These are phyloP conservation scores for Erythrobasidium hasegawianum DNA, from an alignment of 1,284 basidiomycete species.

Conservation along the genomic window DNA sequence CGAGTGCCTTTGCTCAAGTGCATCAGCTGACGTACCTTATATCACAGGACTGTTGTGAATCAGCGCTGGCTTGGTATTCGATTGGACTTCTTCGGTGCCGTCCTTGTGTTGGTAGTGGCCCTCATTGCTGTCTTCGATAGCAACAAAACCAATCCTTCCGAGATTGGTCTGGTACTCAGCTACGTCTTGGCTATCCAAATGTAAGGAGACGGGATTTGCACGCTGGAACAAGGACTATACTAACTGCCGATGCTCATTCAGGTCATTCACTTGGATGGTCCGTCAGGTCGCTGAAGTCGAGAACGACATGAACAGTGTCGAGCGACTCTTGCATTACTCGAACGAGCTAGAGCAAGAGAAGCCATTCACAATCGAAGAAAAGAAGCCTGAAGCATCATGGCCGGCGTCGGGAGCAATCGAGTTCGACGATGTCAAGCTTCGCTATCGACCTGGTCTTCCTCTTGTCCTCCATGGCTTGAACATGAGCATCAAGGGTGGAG, in stretches of 20 bases:
- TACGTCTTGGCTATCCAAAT: conserved; percentile 65
- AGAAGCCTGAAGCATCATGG: conserved; percentile 63
- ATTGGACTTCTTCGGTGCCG: conserved; percentile 73
- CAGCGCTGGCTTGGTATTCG: conserved; percentile 84
- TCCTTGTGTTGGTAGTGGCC: conserved; percentile 73
- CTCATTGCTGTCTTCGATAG: conserved; percentile 63
- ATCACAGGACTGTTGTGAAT: conserved; percentile 52
- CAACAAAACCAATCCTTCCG: conserved; percentile 69
- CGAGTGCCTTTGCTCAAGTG: too few relatives aligned
- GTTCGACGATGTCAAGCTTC: conserved; percentile 47
- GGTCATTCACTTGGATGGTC: conserved; percentile 59
- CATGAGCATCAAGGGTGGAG: conserved; percentile 51
- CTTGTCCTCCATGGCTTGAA: conserved; percentile 61
- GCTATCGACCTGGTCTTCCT: conserved; percentile 48
- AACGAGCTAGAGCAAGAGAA: conserved; percentile 73
- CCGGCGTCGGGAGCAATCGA: conserved; percentile 54
- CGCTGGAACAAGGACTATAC: too few relatives aligned
- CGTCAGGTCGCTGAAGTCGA: conserved; percentile 67
- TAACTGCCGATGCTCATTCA: conserved; percentile 41
- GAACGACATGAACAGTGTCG: conserved; percentile 57
- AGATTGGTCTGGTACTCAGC: conserved; percentile 71
- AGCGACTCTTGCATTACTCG: conserved; percentile 62
- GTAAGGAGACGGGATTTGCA: conserved; percentile 47
- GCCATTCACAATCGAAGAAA: conserved; percentile 61
- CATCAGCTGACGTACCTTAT: too few relatives aligned